Evolutionary conservation across 2,329 filamentous ascomycete genomes (phyloP), one percentile per base, ranked within the genome.

Genomic region (Tympanopsis confertula): DNA sequence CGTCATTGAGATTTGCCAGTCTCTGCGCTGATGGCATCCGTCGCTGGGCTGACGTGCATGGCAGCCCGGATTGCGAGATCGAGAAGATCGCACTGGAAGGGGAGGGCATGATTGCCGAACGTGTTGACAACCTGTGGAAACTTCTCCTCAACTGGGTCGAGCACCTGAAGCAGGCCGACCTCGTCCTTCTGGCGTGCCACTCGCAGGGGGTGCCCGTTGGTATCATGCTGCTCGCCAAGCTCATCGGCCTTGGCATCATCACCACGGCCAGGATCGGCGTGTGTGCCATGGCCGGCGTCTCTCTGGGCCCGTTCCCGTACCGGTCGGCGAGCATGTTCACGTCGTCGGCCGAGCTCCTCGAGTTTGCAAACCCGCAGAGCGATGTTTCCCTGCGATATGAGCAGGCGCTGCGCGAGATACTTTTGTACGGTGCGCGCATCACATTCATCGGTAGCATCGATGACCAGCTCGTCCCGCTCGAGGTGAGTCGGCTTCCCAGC

Each of bases 71-170:
- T 44, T 78, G 74, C 43, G 82, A 93, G 47, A 86, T 98, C 39
- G 87, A 95, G 52, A 95, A 93, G 54, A 84, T 96, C 13, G 86
- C 89, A 1, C 69, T 98, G 1, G 91, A 98, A 60, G 89, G 89
- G 17, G 91, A 98, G 59, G 91, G 91, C 18, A 86, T 85, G 54
- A 91, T 98, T 35, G 74, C 74, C 3, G 88, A 96, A 44, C 74
- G 91, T 5, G 86, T 96, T 1, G 84, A 93, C 42, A 84, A 93
- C 28, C 63, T 98, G 5, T 98, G 91, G 91, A 94, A 89, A 57
- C 68, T 96, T 7, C 68, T 98, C 39, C 68, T 95, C 19, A 95
- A 95, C 56, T 94, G 87, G 86, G 85, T 95, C 45, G 86, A 94
- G 26, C 81, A 89, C 45, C 82, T 98, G 20, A 78, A 85, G 37